Evolutionary conservation across 176 grass and related monocot species (phyloP).

Genomic region (Phyllostachys edulis): DNA sequence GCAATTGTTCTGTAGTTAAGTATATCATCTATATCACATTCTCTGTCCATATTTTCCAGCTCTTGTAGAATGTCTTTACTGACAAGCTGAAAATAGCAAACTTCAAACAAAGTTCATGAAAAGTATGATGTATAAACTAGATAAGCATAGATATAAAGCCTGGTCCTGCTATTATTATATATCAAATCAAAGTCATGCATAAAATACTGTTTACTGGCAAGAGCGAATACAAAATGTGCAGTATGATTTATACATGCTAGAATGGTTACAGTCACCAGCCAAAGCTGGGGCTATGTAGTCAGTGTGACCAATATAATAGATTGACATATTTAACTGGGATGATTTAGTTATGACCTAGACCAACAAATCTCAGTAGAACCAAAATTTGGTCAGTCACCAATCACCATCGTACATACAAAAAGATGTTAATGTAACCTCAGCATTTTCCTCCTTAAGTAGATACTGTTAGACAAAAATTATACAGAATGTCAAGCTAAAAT

Average conservation of each 20-base stretch:
- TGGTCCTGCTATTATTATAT: slow-evolving; percentile 27
- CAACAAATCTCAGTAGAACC: background rate
- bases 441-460: background rate
- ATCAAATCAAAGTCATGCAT: background rate
- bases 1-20: slow-evolving; percentile 85
- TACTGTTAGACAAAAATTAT: slow-evolving; percentile 15
- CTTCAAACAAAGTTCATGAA: slow-evolving; percentile 31
- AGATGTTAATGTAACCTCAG: background rate
- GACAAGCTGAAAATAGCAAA: slow-evolving; percentile 62
- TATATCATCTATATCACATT: slow-evolving; percentile 93
- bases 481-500: background rate
- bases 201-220: slow-evolving; percentile 9
- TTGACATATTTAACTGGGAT: background rate
- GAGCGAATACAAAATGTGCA: background rate
- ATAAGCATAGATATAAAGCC: slow-evolving; percentile 1
- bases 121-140: slow-evolving; percentile 23
- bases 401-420: slow-evolving; percentile 3
- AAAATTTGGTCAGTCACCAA: background rate
- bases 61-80: slow-evolving; percentile 76
- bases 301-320: slow-evolving; percentile 20
- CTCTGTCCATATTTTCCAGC: slow-evolving; percentile 85
- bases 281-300: background rate
- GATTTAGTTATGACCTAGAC: background rate
- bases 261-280: background rate
- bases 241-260: background rate